These are phyloP conservation scores for Fraxinus ornus DNA, from an alignment of 305 asterid genomes.

Conservation along the genomic window DNA sequence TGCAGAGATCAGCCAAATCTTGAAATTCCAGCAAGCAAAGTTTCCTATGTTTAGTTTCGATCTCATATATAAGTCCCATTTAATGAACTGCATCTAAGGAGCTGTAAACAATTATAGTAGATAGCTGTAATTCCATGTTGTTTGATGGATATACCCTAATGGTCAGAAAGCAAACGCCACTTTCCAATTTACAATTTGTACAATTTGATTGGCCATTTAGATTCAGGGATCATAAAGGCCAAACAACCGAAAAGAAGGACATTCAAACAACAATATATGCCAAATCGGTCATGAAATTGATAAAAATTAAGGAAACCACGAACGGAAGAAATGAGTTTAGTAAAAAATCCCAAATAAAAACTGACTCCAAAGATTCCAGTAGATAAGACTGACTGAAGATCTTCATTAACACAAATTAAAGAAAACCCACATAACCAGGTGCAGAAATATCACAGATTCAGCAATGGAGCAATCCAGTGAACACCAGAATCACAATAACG, in stretches of 20 bases:
- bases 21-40: background rate
- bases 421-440: background rate
- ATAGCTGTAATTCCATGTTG: background rate
- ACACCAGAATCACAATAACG: background rate
- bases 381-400: background rate
- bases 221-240: background rate
- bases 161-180: conserved; percentile 9
- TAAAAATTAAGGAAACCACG: conserved; percentile 10
- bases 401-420: background rate
- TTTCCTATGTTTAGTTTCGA: background rate
- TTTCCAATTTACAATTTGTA: background rate
- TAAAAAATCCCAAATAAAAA: background rate
- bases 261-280: background rate
- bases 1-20: conserved; percentile 15
- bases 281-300: background rate
- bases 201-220: background rate
- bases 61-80: background rate
- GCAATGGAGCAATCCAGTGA: background rate
- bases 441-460: background rate
- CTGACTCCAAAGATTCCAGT: conserved; percentile 15
- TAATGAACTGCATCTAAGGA: background rate
- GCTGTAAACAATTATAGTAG: background rate
- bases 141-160: conserved; percentile 5
- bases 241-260: background rate
- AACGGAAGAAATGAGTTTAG: background rate